A percentile compares a stretch with the other conserved stretches of the same genome.
Conservation (phyloP, 352 stramenopile genomes). For the Peronospora belbahrii region DNA sequence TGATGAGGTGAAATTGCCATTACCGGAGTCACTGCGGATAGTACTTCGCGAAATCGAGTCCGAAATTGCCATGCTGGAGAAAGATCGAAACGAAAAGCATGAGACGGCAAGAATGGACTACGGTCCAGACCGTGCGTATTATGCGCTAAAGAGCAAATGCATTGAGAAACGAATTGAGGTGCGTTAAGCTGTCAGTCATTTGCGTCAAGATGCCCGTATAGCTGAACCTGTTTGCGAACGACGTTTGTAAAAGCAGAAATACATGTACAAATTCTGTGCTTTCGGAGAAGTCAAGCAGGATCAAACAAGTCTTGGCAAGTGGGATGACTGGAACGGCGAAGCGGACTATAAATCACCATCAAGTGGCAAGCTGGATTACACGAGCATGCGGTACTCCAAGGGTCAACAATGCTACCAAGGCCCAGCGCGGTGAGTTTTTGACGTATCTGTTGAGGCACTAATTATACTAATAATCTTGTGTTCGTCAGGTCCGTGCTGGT, state of each 20-base stretch:
- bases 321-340: conserved; percentile 41
- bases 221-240: not conserved
- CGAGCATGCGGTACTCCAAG: conserved; percentile 66
- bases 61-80: conserved; percentile 49
- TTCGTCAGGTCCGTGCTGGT: conserved; percentile 50
- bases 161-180: conserved; percentile 75
- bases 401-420: conserved; percentile 90
- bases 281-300: conserved; percentile 82
- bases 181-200: not conserved
- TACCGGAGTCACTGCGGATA: conserved; percentile 64
- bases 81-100: conserved; percentile 35
- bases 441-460: not conserved
- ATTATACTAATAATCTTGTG: not conserved
- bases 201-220: not conserved
- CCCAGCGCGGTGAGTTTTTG: conserved; percentile 42
- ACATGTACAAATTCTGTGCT: conserved; percentile 84
- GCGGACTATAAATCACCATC: not conserved
- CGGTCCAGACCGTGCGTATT: conserved; percentile 64
- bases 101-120: conserved; percentile 48
- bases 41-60: conserved; percentile 57
- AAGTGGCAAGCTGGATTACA: conserved; percentile 24
- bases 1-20: conserved; percentile 36
- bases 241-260: conserved; percentile 40
- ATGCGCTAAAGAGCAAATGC: conserved; percentile 66
- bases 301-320: conserved; percentile 66